Conservation (phyloP, 345 rosid genomes). For the Hibiscus trionum region DNA sequence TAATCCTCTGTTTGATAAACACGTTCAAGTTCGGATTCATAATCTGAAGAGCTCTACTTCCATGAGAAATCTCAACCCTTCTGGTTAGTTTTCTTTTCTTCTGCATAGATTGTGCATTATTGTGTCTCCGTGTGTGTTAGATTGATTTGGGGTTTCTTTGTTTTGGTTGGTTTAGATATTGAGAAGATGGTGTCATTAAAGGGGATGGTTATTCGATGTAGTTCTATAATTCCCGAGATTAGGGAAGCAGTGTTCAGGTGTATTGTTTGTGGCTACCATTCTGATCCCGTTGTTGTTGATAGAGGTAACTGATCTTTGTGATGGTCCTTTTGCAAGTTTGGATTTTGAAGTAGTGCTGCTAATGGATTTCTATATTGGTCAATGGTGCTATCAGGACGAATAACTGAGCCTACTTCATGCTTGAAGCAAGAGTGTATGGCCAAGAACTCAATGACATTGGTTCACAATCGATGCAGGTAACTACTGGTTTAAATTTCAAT, state of each 20-base stretch:
- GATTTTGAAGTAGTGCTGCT: neutral
- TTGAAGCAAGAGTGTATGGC: constrained; percentile 79
- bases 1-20: constrained; percentile 72
- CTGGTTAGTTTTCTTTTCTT: constrained; percentile 39
- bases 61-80: constrained; percentile 90
- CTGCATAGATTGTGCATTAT: neutral
- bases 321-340: constrained; percentile 6
- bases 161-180: constrained; percentile 46
- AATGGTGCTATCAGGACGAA: constrained; percentile 43
- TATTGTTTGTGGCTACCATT: constrained; percentile 75
- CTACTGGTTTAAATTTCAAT: neutral
- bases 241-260: constrained; percentile 93
- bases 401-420: constrained; percentile 73
- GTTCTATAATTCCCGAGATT: constrained; percentile 92
- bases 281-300: constrained; percentile 85
- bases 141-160: constrained; percentile 6
- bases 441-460: constrained; percentile 77
- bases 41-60: constrained; percentile 71
- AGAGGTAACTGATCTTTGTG: constrained; percentile 55
- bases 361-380: constrained; percentile 6
- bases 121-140: neutral
- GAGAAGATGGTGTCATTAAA: constrained; percentile 95
- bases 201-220: constrained; percentile 91
- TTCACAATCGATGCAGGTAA: constrained; percentile 96
- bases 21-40: constrained; percentile 75